Evolutionary conservation across 768 basidiomycete genomes (phyloP), one percentile per base, ranked within the genome.

Genomic region (Tulasnella sp.): DNA sequence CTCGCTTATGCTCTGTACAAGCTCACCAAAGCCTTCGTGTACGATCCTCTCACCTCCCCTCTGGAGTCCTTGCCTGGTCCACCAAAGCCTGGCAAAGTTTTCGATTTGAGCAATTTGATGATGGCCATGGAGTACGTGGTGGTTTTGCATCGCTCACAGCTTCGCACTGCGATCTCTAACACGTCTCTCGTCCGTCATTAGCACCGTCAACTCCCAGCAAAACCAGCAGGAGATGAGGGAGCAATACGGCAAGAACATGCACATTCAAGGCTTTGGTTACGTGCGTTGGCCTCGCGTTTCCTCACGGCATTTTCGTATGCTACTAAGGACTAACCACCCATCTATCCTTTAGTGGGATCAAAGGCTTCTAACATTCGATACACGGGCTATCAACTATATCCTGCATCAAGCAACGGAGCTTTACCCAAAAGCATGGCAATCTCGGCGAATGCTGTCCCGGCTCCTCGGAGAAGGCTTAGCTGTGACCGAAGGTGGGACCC

Each of bases 381-480:
- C 94, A 5, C 83, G 88, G 32, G 91, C 95, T 0, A 83, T 96
- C 42, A 84, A 87, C 15, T 90, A 96, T 82, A 87, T 97, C 51
- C 85, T 96, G 73, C 91, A 91, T 81, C 88, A 94, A 77, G 86
- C 89, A 0, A 90, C 18, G 86, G 87, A 55, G 2, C 82, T 83
- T 48, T 95, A 94, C 82, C 91, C 94, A 82, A 97, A 97, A 83
- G 94, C 95, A 13, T 91, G 89, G 88, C 90, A 90, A 80, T 92
- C 93, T 1, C 89, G 95, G 35, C 85, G 87, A 70, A 84, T 93
- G 67, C 93, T 98, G 46, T 89, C 90, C 20, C 87, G 88, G 77
- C 88, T 96, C 78, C 92, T 98, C 78, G 95, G 95, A 0, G 90
- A 90, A 76, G 95, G 85, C 37, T 80, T 76, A 15, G 46, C 55